Evolutionary conservation across 768 basidiomycete species (phyloP), one percentile per base, ranked within the genome.

Genomic region (Collybia nuda): DNA sequence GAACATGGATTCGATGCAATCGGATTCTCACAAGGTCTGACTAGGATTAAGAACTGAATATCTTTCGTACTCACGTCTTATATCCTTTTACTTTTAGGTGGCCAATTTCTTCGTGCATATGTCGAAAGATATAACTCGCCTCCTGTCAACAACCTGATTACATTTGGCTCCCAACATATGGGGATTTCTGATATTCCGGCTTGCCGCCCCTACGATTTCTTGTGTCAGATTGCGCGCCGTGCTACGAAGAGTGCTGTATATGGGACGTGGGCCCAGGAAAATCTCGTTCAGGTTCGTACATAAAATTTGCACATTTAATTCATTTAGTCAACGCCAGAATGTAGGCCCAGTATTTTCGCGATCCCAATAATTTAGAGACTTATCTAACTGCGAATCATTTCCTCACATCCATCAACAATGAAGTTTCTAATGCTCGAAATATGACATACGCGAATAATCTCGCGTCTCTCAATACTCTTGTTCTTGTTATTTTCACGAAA

Each of bases 141-240:
- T 0, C 84, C 84, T 0, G 71, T 93, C 3, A 72, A 85, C 64
- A 94, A 93, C 64, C 79, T 94, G 55, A 81, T 94, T 41, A 92
- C 90, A 0, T 93, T 94, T 62, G 92, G 91, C 40, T 84, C 88
- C 17, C 90, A 90, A 53, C 90, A 93, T 60, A 90, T 91, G 85
- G 91, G 91, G 22, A 74, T 93, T 35, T 84, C 88, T 5, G 89
- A 91, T 61, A 70, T 93, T 15, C 86, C 90, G 0, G 26, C 59
- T 1, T 94, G 92, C 61, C 63, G 71, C 23, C 67, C 81, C 2
- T 79, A 71, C 59, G 91, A 93, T 60, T 57, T 91, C 8, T 51
- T 88, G 21, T 93, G 91, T 65, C 79, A 84, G 55, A 57, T 84
- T 28, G 86, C 86, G 21, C 77, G 85, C 26, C 75, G 79, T 23